Evolutionary conservation across 75 land plant genomes (phyloP), one percentile per base, ranked within the genome.

Genomic region (Selaginella moellendorffii): DNA sequence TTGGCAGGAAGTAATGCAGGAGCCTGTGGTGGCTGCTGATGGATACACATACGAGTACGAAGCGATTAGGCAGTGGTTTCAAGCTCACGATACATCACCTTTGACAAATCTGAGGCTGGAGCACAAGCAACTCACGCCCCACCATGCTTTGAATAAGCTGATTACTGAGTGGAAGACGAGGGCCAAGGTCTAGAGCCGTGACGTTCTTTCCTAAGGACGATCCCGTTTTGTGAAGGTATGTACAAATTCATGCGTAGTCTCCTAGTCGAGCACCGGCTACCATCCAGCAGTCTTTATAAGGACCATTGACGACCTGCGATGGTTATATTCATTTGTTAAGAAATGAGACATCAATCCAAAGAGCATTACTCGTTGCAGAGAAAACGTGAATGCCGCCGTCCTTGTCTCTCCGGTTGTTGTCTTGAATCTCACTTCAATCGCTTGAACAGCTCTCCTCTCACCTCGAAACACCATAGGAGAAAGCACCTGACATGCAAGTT

Each of bases 221-320:
- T n/a, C n/a, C n/a, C n/a, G n/a, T n/a, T n/a, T n/a, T n/a, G n/a
- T n/a, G n/a, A n/a, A n/a, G n/a, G n/a, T n/a, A n/a, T n/a, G n/a
- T n/a, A n/a, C n/a, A n/a, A n/a, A n/a, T n/a, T n/a, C n/a, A n/a
- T n/a, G 78, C 75, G 67, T 76, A 71, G 52, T 77, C 79, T 58
- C 77, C 79, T 21, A 73, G 61, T 31, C 67, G 61, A 27, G 74
- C 58, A 26, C 79, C 71, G 27, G 63, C 71, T 25, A 77, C 67
- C 79, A 77, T 74, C 79, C 79, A 77, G 71, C 77, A 74, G 60
- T 69, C 67, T 51, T 75, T 76, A 67, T 62, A 77, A n/a, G 77
- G 71, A 28, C 79, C 79, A 53, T 56, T 62, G 17, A 46, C 61
- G n/a, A 77, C 71, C 79, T 77, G 65, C 60, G 60, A 24, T 5